Base-by-base conservation (phyloP, 2,329 filamentous ascomycete species). In the Hypoxylon sp. region DNA sequence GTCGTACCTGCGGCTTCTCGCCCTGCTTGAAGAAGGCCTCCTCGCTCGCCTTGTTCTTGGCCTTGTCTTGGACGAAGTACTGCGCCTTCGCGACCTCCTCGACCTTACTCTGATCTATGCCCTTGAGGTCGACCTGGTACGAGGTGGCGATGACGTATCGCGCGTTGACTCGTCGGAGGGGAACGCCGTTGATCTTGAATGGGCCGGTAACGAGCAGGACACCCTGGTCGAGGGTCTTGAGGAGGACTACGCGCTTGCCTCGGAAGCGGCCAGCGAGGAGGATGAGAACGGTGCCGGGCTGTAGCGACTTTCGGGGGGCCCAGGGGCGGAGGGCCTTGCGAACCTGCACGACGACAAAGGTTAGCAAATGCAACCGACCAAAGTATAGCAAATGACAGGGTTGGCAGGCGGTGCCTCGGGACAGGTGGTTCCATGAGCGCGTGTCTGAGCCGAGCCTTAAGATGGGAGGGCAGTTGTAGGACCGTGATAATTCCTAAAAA, bases 181-280 rank as follows among this genome's bases (percentile, higher is more conserved):
- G 95, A 70, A 99, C 95, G 81, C 95, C 95, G 85, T 99, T 99
- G 84, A 99, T 90, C 90, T 98, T 99, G 91, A 98, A 99, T 78
- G 95, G 95, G 75, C 95, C 95, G 78, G 95, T 99, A 75, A 99
- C 92, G 79, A 99, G 92, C 80, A 99, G 92, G 70, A 97, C 92
- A 83, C 95, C 95, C 85, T 97, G 92, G 77, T 91, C 86, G 77
- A 99, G 93, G 81, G 89, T 87, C 89, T 98, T 98, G 80, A 99
- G 90, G 83, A 98, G 92, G 76, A 99, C 86, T 76, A 99, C 95
- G 79, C 95, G 95, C 92, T 99, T 99, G 87, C 95, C 95, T 75
- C 95, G 94, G 92, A 98, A 99, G 77, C 95, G 95, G 76, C 95
- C 95, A 80, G 95, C 95, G 78, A 99, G 92, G 79, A 99, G 92